phyloP scores from a whole-genome alignment of 2,329 filamentous ascomycete species.

The Lanzia echinophila region DNA sequence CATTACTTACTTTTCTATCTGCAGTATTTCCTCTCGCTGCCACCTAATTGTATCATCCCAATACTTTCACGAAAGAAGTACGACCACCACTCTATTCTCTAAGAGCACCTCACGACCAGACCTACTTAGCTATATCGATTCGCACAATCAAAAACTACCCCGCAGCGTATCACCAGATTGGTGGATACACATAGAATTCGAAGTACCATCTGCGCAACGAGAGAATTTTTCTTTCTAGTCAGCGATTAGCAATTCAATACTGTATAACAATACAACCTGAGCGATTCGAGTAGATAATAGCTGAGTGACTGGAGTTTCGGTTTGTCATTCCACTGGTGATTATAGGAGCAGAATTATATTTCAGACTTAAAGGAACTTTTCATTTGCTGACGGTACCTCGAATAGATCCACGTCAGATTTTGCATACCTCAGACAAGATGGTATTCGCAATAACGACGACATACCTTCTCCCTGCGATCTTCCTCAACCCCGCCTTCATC shows the following conservation, averaged over 20 bases:
- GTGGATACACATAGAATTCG: neutral
- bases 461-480: slow-evolving; percentile 32
- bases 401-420: neutral
- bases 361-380: neutral
- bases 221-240: neutral
- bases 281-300: too few relatives aligned
- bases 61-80: neutral
- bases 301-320: too few relatives aligned
- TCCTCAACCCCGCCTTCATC: slow-evolving; percentile 35
- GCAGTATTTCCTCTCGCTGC: neutral
- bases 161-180: neutral
- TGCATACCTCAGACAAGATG: slow-evolving; percentile 17
- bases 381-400: neutral
- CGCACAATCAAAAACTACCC: neutral
- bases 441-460: slow-evolving; percentile 19
- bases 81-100: neutral
- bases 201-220: neutral
- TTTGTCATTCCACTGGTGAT: neutral
- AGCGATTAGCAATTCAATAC: neutral
- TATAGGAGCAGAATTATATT: too few relatives aligned
- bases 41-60: neutral
- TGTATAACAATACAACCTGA: neutral
- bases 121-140: neutral
- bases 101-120: neutral
- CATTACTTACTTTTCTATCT: neutral